Evolutionary conservation across 352 stramenopile species (phyloP).

Genomic region (Phytopythium vexans): DNA sequence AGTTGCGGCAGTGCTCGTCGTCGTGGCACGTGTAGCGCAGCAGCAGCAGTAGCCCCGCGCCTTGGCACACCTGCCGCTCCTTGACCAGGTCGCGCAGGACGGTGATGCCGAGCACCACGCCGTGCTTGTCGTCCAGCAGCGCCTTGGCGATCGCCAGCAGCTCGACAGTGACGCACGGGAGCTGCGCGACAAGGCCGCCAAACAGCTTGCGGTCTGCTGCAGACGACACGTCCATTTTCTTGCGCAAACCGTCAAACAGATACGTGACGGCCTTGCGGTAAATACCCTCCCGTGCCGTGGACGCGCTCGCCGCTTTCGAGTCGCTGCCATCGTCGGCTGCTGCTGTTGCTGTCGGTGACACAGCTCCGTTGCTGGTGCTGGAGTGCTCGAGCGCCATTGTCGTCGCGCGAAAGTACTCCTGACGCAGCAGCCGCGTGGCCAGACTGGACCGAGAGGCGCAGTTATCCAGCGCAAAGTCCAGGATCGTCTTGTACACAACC

Average conservation of each 20-base stretch:
- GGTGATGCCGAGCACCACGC: slow-evolving; percentile 69
- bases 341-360: neutral
- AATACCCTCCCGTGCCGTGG: slow-evolving; percentile 3
- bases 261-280: slow-evolving; percentile 48
- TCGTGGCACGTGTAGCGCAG: slow-evolving; percentile 67
- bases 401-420: slow-evolving; percentile 62
- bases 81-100: slow-evolving; percentile 67
- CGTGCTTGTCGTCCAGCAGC: slow-evolving; percentile 52
- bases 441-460: slow-evolving; percentile 43
- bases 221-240: slow-evolving; percentile 52
- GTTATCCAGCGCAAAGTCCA: slow-evolving; percentile 67
- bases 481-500: slow-evolving; percentile 59
- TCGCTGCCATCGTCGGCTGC: too few species aligned
- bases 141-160: slow-evolving; percentile 45
- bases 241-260: slow-evolving; percentile 39
- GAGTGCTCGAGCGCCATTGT: neutral
- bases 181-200: slow-evolving; percentile 41
- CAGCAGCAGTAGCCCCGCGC: slow-evolving; percentile 51
- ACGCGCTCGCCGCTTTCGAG: neutral
- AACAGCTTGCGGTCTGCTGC: slow-evolving; percentile 74
- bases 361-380: neutral
- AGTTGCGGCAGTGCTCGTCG: slow-evolving; percentile 67
- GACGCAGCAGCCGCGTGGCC: slow-evolving; percentile 48
- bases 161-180: slow-evolving; percentile 58
- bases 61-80: slow-evolving; percentile 53